Evolutionary conservation across 108 stramenopile genomes (phyloP).

Genomic region (Nitzschia inconspicua): DNA sequence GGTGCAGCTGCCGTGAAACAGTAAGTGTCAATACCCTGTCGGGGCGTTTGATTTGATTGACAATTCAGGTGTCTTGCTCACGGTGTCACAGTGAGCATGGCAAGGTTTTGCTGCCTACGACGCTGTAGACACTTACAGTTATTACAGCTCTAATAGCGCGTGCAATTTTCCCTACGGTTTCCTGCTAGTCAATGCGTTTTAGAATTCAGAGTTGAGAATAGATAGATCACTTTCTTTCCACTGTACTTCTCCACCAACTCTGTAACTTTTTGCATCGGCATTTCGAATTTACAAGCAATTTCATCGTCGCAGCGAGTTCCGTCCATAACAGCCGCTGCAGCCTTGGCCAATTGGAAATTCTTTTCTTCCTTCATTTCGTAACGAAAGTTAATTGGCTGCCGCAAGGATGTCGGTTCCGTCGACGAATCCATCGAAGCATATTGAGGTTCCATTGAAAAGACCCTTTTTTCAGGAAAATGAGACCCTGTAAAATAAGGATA

Average conservation of each 20-base stretch:
- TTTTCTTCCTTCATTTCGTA: constrained; percentile 3
- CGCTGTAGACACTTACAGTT: too few relatives aligned
- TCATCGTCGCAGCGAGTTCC: constrained; percentile 80
- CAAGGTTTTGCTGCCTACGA: too few relatives aligned
- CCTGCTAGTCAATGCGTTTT: too few relatives aligned
- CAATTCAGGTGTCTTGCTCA: too few relatives aligned
- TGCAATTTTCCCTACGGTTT: too few relatives aligned
- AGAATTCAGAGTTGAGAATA: too few relatives aligned
- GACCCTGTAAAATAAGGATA: constrained; percentile 61
- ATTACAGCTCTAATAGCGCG: too few relatives aligned
- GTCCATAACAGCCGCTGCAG: constrained; percentile 61
- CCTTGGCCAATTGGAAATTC: constrained; percentile 19
- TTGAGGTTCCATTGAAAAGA: too few relatives aligned
- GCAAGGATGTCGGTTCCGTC: background rate
- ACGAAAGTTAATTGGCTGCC: background rate
- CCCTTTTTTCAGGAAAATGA: constrained; percentile 13
- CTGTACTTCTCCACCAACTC: constrained; percentile 38
- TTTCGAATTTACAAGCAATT: constrained; percentile 64
- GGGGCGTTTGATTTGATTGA: too few relatives aligned
- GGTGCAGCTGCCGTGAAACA: too few relatives aligned
- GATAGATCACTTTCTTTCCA: constrained; percentile 14
- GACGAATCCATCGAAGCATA: background rate
- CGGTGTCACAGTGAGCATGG: too few relatives aligned
- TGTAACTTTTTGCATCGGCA: constrained; percentile 55
- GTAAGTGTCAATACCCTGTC: too few relatives aligned